phyloP scores from a whole-genome alignment of 169 alveolate genomes.

The Eimeria necatrix region DNA sequence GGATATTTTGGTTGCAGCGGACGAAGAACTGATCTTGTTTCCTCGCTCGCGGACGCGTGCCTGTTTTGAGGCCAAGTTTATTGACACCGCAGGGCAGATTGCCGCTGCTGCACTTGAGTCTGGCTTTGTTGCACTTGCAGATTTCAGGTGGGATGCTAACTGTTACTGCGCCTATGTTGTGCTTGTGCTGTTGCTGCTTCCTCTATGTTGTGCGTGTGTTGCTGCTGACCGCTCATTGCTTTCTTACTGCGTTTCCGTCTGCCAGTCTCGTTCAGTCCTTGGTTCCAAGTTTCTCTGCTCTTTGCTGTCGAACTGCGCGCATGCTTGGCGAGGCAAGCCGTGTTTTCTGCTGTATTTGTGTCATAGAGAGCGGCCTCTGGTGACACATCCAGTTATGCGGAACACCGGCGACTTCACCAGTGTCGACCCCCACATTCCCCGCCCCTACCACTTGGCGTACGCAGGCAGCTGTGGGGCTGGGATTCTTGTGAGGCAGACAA shows the following conservation, averaged over 20 bases:
- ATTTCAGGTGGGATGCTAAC: conserved; percentile 15
- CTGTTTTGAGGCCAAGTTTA: conserved; percentile 47
- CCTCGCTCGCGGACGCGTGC: neutral
- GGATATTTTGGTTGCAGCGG: neutral
- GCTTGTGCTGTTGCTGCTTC: neutral
- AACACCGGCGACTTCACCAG: conserved; percentile 50
- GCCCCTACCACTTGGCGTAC: conserved; percentile 11
- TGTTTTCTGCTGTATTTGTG: neutral
- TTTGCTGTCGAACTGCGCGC: neutral
- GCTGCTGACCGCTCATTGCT: neutral
- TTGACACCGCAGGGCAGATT: conserved; percentile 57
- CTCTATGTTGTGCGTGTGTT: neutral
- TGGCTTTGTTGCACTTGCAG: conserved; percentile 62
- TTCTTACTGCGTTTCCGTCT: neutral
- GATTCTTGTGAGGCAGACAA: neutral
- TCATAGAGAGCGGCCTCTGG: conserved; percentile 26
- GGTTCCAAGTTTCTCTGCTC: neutral
- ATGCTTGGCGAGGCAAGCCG: too few relatives aligned
- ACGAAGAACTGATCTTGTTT: neutral
- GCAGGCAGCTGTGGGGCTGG: conserved; percentile 64
- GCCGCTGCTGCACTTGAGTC: conserved; percentile 42
- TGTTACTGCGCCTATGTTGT: neutral
- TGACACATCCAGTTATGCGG: conserved; percentile 20
- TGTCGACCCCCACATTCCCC: conserved; percentile 45
- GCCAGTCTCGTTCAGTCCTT: neutral